Conservation (phyloP, 148 eudicot genomes). For the Rhododendron ovatum region DNA sequence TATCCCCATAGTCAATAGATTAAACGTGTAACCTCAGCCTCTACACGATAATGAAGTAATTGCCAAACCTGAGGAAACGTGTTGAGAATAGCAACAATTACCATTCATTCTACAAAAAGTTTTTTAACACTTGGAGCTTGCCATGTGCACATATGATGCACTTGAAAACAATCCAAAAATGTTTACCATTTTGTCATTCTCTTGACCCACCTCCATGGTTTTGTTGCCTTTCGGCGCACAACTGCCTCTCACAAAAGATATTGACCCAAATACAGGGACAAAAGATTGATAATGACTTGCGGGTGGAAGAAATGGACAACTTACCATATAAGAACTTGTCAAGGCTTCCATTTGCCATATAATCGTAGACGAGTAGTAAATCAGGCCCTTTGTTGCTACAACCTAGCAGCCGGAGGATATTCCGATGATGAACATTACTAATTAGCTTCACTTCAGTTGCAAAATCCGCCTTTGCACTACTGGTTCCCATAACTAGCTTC, state of each 20-base stretch:
- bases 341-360: slow-evolving; percentile 49
- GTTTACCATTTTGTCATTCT: no score
- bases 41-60: background rate
- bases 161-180: no score
- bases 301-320: background rate
- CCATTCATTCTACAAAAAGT: background rate
- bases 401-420: slow-evolving; percentile 38
- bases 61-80: background rate
- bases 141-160: no score
- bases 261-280: background rate
- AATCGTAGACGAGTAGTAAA: slow-evolving; percentile 38
- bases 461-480: slow-evolving; percentile 35
- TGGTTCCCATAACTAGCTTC: slow-evolving; percentile 20
- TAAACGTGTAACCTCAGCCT: background rate
- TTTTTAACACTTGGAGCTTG: background rate
- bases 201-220: background rate
- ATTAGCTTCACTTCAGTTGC: slow-evolving; percentile 46
- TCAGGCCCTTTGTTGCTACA: slow-evolving; percentile 39
- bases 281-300: background rate
- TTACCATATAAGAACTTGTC: slow-evolving; percentile 35
- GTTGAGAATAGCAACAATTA: background rate
- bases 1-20: background rate
- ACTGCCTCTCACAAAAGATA: background rate
- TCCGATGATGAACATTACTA: slow-evolving; percentile 46
- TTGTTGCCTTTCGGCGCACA: background rate